Evolutionary conservation across 192 early-diverging fungal genomes (phyloP).

Genomic region (Coemansia sp.): DNA sequence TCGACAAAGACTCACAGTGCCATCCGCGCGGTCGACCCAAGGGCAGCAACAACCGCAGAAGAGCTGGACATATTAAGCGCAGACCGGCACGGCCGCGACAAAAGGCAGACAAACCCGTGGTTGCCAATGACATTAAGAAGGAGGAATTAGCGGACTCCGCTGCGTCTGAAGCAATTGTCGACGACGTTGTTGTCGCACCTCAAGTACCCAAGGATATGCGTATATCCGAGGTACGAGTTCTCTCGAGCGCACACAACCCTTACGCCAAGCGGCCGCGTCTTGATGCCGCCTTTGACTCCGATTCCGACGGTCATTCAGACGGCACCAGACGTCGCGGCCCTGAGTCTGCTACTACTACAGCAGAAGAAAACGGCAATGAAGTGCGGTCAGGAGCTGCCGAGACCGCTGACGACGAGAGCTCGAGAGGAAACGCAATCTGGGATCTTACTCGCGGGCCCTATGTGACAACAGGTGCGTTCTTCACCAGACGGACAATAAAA

Average conservation of each 20-base stretch:
- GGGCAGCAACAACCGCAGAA: conserved; percentile 36
- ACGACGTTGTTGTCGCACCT: conserved; percentile 8
- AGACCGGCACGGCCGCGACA: conserved; percentile 2
- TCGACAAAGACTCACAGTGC: background rate
- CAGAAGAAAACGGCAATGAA: background rate
- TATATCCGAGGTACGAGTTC: conserved; percentile 29
- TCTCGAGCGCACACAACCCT: conserved; percentile 27
- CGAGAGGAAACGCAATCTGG: conserved; percentile 27
- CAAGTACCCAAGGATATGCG: conserved; percentile 35
- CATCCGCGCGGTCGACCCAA: conserved; percentile 24
- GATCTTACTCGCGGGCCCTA: conserved; percentile 35
- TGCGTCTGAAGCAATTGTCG: background rate
- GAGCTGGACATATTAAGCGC: conserved; percentile 36
- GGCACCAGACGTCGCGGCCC: background rate
- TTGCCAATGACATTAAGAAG: background rate
- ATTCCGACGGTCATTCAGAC: background rate
- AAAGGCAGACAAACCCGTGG: background rate
- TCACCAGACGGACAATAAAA: conserved; percentile 45
- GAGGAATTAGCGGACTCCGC: background rate
- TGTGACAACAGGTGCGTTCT: conserved; percentile 54
- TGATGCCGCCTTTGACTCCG: conserved; percentile 1
- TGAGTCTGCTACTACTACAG: background rate
- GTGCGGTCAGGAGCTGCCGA: background rate
- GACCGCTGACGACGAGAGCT: background rate
- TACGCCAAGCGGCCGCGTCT: conserved; percentile 24